phyloP scores from a whole-genome alignment of 257 asterid genomes.

The Penstemon davidsonii region DNA sequence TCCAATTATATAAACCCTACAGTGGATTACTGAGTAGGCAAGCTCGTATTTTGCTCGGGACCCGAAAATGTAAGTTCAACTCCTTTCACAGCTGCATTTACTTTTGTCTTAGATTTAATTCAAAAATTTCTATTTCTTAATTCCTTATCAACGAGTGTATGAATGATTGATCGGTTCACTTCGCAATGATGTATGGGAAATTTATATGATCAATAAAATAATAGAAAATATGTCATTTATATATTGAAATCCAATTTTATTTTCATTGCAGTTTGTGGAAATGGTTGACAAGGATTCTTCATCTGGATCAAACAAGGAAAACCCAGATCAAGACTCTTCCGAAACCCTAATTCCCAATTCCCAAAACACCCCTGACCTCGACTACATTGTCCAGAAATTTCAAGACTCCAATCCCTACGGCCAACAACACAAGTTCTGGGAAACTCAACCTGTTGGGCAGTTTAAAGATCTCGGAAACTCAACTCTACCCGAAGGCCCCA shows the following conservation, averaged over 20 bases:
- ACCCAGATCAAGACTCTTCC: conserved; percentile 35
- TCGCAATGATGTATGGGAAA: no score
- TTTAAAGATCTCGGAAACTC: conserved; percentile 46
- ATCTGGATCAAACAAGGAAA: conserved; percentile 41
- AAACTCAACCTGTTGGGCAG: conserved; percentile 64
- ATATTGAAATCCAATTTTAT: background rate
- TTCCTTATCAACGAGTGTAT: no score
- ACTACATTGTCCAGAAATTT: conserved; percentile 43
- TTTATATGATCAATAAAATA: no score
- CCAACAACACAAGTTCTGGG: conserved; percentile 57
- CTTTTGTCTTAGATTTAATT: no score
- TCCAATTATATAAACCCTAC: no score
- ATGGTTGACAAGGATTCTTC: conserved; percentile 45
- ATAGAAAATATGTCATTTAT: no score
- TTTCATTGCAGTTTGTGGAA: conserved; percentile 19
- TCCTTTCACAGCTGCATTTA: no score
- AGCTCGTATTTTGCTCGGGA: no score
- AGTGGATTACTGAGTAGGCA: no score
- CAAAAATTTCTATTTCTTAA: no score
- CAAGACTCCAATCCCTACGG: conserved; percentile 31
- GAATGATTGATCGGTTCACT: no score
- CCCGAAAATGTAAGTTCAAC: no score
- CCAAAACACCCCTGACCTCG: conserved; percentile 28
- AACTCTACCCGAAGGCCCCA: conserved; percentile 54
- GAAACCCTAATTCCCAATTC: conserved; percentile 33